Evolutionary conservation across 345 rosid genomes (phyloP), one percentile per base, ranked within the genome.

Genomic region (Ceriops zippeliana): DNA sequence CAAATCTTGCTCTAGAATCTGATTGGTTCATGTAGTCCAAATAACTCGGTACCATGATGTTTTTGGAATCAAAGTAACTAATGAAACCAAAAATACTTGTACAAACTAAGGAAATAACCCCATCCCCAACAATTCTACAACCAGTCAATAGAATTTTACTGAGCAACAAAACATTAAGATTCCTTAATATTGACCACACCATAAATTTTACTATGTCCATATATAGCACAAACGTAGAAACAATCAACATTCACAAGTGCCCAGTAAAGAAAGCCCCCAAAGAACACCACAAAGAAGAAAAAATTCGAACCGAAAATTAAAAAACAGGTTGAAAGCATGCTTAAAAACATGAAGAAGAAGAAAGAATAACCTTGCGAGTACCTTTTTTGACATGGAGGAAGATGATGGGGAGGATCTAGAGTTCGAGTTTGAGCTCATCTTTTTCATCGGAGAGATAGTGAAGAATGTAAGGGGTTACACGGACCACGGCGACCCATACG

Each of bases 341-440:
- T 10, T 15, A 30, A 49, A n/a, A 24, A 27, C 16, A 10, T 7
- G 15, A 20, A 11, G 30, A 65, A 27, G 8, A 51, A 20, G n/a
- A 16, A 7, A 15, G 9, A 49, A 65, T 0, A 51, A 19, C 58
- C 16, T 3, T 19, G 32, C 7, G 59, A 30, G 27, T 74, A 80
- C 86, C 80, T n/a, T 24, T 34, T 34, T 34, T 7, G 37, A 7
- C 9, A 7, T 38, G 0, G 24, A 51, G 65, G 62, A 27, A 42
- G 52, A 26, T 7, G 37, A 7, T 7, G 10, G 11, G 19, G 10
- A 26, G 37, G 30, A 32, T 56, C 81, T 84, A 89, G 69, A 90
- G 72, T 24, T 86, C 93, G 72, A 90, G 88, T 82, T 80, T 90
- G 78, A 93, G 92, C 76, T 93, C 93, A 5, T 90, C 91, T 52